Evolutionary conservation across 1,284 basidiomycete genomes (phyloP).

Genomic region (Ustilago xerochloae): DNA sequence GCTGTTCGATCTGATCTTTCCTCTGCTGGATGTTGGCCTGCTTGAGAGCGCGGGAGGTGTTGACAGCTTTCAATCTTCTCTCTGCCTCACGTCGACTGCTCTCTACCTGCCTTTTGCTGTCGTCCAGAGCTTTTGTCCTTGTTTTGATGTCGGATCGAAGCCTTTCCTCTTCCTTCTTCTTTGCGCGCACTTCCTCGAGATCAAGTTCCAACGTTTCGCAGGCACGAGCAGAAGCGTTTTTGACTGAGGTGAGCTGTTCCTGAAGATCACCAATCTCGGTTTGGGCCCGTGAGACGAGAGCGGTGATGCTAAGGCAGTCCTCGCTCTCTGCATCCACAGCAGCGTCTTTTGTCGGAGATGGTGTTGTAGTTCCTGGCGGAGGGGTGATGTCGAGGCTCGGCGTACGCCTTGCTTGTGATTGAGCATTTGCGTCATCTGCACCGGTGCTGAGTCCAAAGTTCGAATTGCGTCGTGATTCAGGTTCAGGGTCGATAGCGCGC

Average conservation of each 20-base stretch:
- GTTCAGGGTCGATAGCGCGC: slow-evolving; percentile 42
- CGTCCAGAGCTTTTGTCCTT: slow-evolving; percentile 85
- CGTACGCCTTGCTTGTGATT: slow-evolving; percentile 3
- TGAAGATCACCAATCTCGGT: slow-evolving; percentile 72
- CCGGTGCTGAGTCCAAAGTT: slow-evolving; percentile 13
- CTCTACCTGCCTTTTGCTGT: slow-evolving; percentile 85
- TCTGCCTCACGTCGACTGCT: slow-evolving; percentile 82
- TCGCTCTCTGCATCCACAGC: slow-evolving; percentile 6
- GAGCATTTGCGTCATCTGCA: slow-evolving; percentile 1
- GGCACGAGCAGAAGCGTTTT: slow-evolving; percentile 73
- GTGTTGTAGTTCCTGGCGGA: slow-evolving; percentile 1
- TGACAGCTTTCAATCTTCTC: slow-evolving; percentile 81
- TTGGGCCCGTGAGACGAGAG: slow-evolving; percentile 30
- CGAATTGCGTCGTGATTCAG: slow-evolving; percentile 28
- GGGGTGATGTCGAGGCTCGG: background rate
- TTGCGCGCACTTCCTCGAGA: slow-evolving; percentile 78
- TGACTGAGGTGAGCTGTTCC: slow-evolving; percentile 79
- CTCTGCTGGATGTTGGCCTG: slow-evolving; percentile 70
- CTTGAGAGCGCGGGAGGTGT: slow-evolving; percentile 71
- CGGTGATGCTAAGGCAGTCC: slow-evolving; percentile 32
- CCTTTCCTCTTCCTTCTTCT: slow-evolving; percentile 85
- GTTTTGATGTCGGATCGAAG: slow-evolving; percentile 81
- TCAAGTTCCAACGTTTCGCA: slow-evolving; percentile 75
- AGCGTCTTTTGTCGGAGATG: background rate
- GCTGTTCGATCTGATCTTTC: slow-evolving; percentile 76